phyloP scores from a whole-genome alignment of 1,284 basidiomycete genomes.

The Fistulinella cinereoalba region DNA sequence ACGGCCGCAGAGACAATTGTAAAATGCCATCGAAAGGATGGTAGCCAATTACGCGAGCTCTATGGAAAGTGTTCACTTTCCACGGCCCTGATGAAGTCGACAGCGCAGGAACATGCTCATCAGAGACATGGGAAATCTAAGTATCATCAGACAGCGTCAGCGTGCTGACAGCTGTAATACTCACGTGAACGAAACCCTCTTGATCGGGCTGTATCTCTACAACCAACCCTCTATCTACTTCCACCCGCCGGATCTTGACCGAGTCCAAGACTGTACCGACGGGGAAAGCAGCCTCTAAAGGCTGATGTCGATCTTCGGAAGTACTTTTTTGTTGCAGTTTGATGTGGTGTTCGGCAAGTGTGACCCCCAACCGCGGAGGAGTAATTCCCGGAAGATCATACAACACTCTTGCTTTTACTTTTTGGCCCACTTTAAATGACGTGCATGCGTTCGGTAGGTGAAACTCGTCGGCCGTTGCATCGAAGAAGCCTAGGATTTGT shows the following conservation, averaged over 20 bases:
- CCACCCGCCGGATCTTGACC: constrained; percentile 72
- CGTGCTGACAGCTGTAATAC: constrained; percentile 28
- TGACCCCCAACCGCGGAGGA: constrained; percentile 81
- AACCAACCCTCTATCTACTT: constrained; percentile 79
- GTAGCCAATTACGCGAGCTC: constrained; percentile 88
- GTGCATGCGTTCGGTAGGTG: constrained; percentile 63
- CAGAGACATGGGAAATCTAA: constrained; percentile 91
- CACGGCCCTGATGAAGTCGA: constrained; percentile 71
- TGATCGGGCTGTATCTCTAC: constrained; percentile 63
- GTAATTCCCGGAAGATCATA: constrained; percentile 73
- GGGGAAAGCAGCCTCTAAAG: constrained; percentile 63
- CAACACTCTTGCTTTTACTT: constrained; percentile 84
- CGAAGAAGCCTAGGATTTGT: constrained; percentile 91
- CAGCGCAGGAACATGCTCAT: constrained; percentile 83
- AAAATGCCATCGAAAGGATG: constrained; percentile 87
- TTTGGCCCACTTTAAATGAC: constrained; percentile 77
- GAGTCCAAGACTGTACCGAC: constrained; percentile 71
- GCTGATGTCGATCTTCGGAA: constrained; percentile 25
- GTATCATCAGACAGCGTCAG: constrained; percentile 6
- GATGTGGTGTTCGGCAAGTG: constrained; percentile 73
- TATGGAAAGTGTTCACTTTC: constrained; percentile 77
- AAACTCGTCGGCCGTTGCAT: constrained; percentile 84
- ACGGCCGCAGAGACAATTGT: constrained; percentile 82
- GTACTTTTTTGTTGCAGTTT: constrained; percentile 42
- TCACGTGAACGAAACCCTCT: constrained; percentile 84